phyloP scores from a whole-genome alignment of 1,284 basidiomycete genomes.

The Cutaneotrichosporon cutaneum region DNA sequence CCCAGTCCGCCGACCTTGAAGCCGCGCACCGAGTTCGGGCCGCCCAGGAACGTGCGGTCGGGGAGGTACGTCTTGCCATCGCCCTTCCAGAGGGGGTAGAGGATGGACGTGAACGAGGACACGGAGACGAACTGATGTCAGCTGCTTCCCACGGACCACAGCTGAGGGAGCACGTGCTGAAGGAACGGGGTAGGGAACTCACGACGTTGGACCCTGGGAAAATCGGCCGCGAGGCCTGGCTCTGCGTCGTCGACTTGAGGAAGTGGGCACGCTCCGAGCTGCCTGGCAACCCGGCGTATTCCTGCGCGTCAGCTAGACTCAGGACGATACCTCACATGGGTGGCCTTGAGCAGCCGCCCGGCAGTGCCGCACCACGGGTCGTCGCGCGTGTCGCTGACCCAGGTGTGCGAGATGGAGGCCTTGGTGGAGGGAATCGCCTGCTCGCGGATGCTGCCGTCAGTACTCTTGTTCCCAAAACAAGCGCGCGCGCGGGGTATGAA shows the following conservation, averaged over 20 bases:
- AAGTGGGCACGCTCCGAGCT: slow-evolving; percentile 61
- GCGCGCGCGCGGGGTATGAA: too few relatives aligned
- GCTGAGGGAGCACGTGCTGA: too few relatives aligned
- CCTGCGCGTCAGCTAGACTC: slow-evolving; percentile 46
- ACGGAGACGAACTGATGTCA: slow-evolving; percentile 47
- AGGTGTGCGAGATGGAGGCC: slow-evolving; percentile 78
- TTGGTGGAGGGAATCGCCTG: slow-evolving; percentile 77
- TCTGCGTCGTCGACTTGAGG: slow-evolving; percentile 69
- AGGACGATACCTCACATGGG: slow-evolving; percentile 53
- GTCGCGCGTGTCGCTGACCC: slow-evolving; percentile 75
- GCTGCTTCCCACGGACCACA: too few relatives aligned
- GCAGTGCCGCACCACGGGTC: slow-evolving; percentile 65
- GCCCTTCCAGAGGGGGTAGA: slow-evolving; percentile 42
- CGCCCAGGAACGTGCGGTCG: slow-evolving; percentile 92
- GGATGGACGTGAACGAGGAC: slow-evolving; percentile 46
- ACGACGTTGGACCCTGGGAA: slow-evolving; percentile 50
- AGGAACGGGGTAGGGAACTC: slow-evolving; percentile 32
- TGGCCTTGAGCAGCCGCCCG: slow-evolving; percentile 65
- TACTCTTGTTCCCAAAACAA: too few relatives aligned
- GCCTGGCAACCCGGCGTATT: slow-evolving; percentile 74
- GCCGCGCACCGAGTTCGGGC: slow-evolving; percentile 82
- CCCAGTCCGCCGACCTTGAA: slow-evolving; percentile 85
- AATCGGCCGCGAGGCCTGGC: slow-evolving; percentile 64
- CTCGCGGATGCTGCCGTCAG: slow-evolving; percentile 67
- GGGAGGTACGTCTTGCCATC: slow-evolving; percentile 58